Percentiles rank a stretch among this genome's conserved stretches.
phyloP scores from a whole-genome alignment of 345 rosid species.

The Boechera stricta region DNA sequence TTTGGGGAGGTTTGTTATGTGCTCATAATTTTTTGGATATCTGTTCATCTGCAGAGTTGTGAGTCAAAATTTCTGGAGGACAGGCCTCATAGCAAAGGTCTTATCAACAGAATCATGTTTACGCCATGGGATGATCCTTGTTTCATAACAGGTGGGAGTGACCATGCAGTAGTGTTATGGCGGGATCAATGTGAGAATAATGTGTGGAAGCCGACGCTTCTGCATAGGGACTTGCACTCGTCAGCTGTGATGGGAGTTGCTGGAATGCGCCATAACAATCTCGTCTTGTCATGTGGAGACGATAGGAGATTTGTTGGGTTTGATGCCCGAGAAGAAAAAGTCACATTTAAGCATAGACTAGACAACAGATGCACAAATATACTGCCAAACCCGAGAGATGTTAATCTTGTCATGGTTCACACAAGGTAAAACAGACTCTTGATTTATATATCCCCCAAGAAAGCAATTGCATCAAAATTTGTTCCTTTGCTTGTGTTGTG shows the following conservation, averaged over 20 bases:
- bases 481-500: conserved; percentile 4
- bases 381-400: conserved; percentile 44
- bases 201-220: conserved; percentile 35
- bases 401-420: conserved; percentile 46
- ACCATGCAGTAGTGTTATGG: conserved; percentile 50
- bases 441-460: conserved; percentile 5
- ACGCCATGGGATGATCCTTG: conserved; percentile 50
- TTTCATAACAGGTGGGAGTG: conserved; percentile 48
- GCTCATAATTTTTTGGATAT: background rate
- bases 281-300: conserved; percentile 47
- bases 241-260: conserved; percentile 49
- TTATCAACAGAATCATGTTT: conserved; percentile 48
- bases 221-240: conserved; percentile 43
- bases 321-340: conserved; percentile 40
- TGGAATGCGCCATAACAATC: conserved; percentile 46
- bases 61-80: conserved; percentile 44
- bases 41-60: conserved; percentile 39
- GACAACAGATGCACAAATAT: conserved; percentile 47
- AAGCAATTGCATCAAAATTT: background rate
- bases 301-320: conserved; percentile 47
- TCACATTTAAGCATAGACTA: conserved; percentile 40
- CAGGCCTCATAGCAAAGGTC: conserved; percentile 47
- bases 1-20: background rate
- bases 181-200: conserved; percentile 21
- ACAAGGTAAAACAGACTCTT: conserved; percentile 40